Percentiles rank a stretch among this genome's conserved stretches.
phyloP scores from a whole-genome alignment of 352 stramenopile species.

The Phytophthora cactorum region DNA sequence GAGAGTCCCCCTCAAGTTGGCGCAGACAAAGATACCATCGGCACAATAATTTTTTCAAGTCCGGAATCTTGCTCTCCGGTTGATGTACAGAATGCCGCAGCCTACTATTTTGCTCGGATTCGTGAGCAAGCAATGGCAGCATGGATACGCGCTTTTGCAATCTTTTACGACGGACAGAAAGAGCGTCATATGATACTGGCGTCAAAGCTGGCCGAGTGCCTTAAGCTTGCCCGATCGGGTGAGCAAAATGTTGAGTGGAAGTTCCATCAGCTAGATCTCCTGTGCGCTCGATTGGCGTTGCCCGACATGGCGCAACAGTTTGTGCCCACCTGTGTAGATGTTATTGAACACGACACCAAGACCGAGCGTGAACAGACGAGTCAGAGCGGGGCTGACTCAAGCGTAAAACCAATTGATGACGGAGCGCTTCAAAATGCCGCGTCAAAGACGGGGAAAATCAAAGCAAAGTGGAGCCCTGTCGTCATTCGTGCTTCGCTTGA shows the following conservation, averaged over 20 bases:
- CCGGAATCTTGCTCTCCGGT: constrained; percentile 31
- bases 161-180: constrained; percentile 78
- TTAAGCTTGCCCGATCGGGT: constrained; percentile 38
- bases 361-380: constrained; percentile 33
- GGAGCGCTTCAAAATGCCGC: constrained; percentile 62
- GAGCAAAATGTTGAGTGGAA: constrained; percentile 53
- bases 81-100: constrained; percentile 52
- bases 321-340: constrained; percentile 68
- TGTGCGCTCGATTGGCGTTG: constrained; percentile 77
- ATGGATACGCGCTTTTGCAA: constrained; percentile 73
- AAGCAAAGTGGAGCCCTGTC: constrained; percentile 65
- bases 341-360: constrained; percentile 55
- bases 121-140: constrained; percentile 72
- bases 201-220: constrained; percentile 61
- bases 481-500: constrained; percentile 66
- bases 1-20: constrained; percentile 22
- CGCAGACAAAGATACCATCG: constrained; percentile 42
- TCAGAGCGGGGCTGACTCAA: constrained; percentile 31
- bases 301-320: constrained; percentile 82
- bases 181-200: constrained; percentile 64
- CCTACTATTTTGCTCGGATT: constrained; percentile 60
- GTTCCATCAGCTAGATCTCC: constrained; percentile 79
- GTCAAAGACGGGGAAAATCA: constrained; percentile 67
- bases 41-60: constrained; percentile 49
- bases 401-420: constrained; percentile 66